phyloP scores from a whole-genome alignment of 2,329 filamentous ascomycete species.

The Trichothecium sympodiale region DNA sequence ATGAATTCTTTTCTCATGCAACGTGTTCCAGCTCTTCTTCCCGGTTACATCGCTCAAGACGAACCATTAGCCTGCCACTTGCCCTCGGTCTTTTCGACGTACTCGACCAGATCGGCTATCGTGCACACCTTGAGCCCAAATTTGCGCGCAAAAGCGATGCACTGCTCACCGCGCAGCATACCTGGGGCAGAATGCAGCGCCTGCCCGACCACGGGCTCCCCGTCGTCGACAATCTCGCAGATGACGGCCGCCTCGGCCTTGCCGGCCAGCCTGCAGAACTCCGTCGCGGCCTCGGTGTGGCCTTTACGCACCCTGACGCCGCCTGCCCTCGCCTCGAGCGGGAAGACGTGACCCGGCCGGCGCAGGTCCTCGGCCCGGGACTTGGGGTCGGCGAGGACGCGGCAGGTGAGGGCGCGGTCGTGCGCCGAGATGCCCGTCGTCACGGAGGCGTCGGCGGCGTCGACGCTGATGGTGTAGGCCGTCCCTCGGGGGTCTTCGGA shows the following conservation, averaged over 20 bases:
- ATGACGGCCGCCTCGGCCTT: conserved; percentile 72
- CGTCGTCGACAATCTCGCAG: conserved; percentile 84
- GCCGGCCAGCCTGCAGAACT: conserved; percentile 78
- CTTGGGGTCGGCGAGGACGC: conserved; percentile 60
- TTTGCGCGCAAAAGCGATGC: conserved; percentile 73
- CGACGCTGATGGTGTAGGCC: conserved; percentile 85
- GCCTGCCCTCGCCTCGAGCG: conserved; percentile 66
- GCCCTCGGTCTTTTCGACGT: conserved; percentile 67
- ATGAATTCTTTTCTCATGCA: too few relatives aligned
- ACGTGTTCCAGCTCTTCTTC: too few relatives aligned
- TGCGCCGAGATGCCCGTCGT: conserved; percentile 86
- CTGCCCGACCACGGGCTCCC: conserved; percentile 57
- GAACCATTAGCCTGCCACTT: conserved; percentile 37
- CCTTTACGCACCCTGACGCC: conserved; percentile 71
- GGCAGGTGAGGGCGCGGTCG: conserved; percentile 75
- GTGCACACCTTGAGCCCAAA: conserved; percentile 92
- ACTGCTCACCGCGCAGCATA: conserved; percentile 87
- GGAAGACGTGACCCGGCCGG: conserved; percentile 82
- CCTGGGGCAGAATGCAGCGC: conserved; percentile 57
- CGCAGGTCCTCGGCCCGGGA: conserved; percentile 53
- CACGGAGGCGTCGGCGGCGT: conserved; percentile 60
- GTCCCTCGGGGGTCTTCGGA: conserved; percentile 79
- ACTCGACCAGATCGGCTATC: conserved; percentile 77
- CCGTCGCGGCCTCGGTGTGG: conserved; percentile 88
- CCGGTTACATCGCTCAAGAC: too few relatives aligned